phyloP scores from a whole-genome alignment of 2,329 filamentous ascomycete genomes.

The Endocalyx cinctus region DNA sequence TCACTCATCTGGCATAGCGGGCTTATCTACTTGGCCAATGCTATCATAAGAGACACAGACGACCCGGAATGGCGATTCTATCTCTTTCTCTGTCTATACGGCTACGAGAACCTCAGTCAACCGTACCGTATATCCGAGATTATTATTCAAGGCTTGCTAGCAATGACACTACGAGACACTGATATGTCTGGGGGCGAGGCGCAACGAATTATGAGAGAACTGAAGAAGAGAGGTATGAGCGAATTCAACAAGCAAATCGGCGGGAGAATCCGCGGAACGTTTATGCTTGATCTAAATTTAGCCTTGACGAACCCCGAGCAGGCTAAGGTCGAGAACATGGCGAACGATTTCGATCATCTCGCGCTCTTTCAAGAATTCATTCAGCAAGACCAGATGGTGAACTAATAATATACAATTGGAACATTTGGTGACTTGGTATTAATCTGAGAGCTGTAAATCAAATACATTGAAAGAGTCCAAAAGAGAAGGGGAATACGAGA shows the following conservation, averaged over 20 bases:
- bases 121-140: conserved; percentile 32
- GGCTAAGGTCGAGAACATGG: conserved; percentile 30
- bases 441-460: too few species aligned
- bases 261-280: conserved; percentile 27
- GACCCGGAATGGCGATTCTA: conserved; percentile 31
- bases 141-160: conserved; percentile 29
- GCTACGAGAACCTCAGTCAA: conserved; percentile 30
- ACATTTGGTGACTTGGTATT: too few species aligned
- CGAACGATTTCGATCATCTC: conserved; percentile 28
- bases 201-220: conserved; percentile 23
- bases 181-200: conserved; percentile 26
- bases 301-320: conserved; percentile 29
- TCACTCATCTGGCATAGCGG: conserved; percentile 37
- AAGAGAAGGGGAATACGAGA: too few species aligned
- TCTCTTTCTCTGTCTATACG: conserved; percentile 33
- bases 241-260: conserved; percentile 13
- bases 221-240: conserved; percentile 20
- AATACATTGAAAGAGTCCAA: too few species aligned
- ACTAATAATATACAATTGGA: too few species aligned
- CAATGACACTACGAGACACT: conserved; percentile 30
- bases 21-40: conserved; percentile 35
- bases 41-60: conserved; percentile 24
- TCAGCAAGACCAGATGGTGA: conserved; percentile 9
- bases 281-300: conserved; percentile 34
- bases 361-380: conserved; percentile 30